Base-by-base conservation (phyloP, 352 stramenopile genomes). In the Aphanomyces euteiches region DNA sequence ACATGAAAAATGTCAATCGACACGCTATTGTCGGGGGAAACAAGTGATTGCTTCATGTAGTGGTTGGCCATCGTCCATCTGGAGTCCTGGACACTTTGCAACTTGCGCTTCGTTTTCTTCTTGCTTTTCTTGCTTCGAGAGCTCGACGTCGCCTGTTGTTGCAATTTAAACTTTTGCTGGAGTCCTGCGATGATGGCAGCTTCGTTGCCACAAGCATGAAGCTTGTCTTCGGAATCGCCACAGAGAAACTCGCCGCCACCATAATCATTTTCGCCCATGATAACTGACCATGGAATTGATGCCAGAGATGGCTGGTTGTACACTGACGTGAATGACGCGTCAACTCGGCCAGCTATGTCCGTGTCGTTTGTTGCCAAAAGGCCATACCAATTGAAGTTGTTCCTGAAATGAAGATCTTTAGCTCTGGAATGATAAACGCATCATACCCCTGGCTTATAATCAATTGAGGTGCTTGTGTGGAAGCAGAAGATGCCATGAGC, bases 231-330 rank as follows among this genome's bases (percentile, higher is more conserved):
- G 8, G 57, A 50, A 47, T 72, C 63, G 3, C 78, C 76, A 53
- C 87, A 95, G 13, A 90, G 74, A 64, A 80, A 95, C 38, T 83
- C 90, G 7, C 82, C 82, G 4, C 87, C 87, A 54, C 87, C 85
- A 43, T 92, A 92, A 74, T 95, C 87, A 71, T 92, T 84, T 69
- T 95, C 91, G 36, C 87, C 87, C 76, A 95, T 83, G 40, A 93
- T 81, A 39, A 87, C 92, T 12, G 92, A 75, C 87, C 85, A 82
- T 38, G 75, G 77, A 36, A 80, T 70, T 4, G 76, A 65, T 19
- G 66, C 48, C 38, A 82, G 72, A 17, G 72, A 47, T 38, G 64
- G 58, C 4, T 77, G 60, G 36, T 67, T 61, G 70, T 82, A 78
- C 45, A 50, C 54, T 17, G 72, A 39, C 40, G 76, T 75, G 41